phyloP scores from a whole-genome alignment of 768 basidiomycete genomes.

The Kwoniella pini region DNA sequence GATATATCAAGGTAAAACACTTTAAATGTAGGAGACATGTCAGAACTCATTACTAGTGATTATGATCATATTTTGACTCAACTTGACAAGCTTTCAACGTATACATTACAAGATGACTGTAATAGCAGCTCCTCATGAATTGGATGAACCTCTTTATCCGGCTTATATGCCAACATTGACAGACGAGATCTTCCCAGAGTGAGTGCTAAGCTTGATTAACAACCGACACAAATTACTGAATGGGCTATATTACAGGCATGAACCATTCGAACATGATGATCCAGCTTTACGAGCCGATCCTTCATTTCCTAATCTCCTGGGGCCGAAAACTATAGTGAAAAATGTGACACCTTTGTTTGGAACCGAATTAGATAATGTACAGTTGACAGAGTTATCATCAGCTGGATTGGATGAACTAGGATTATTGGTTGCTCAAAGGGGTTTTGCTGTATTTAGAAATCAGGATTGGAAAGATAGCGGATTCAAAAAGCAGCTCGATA shows the following conservation, averaged over 20 bases:
- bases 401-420: constrained; percentile 23
- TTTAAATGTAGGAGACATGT: no score
- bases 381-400: constrained; percentile 7
- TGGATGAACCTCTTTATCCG: constrained; percentile 20
- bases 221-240: no score
- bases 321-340: not conserved
- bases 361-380: constrained; percentile 8
- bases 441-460: constrained; percentile 17
- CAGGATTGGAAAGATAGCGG: constrained; percentile 22
- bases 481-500: constrained; percentile 19
- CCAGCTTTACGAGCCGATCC: constrained; percentile 14
- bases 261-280: constrained; percentile 15
- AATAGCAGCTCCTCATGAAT: constrained; percentile 3
- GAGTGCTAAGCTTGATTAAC: not conserved
- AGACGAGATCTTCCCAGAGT: not conserved
- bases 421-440: constrained; percentile 19
- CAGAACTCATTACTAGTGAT: no score
- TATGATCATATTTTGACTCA: not conserved
- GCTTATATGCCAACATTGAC: constrained; percentile 15
- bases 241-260: constrained; percentile 1
- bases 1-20: no score
- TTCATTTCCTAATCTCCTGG: not conserved
- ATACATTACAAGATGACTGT: not conserved
- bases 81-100: no score
- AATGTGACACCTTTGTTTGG: constrained; percentile 21